phyloP scores from a whole-genome alignment of 805 yeast species.

The Torulaspora gathmanii region DNA sequence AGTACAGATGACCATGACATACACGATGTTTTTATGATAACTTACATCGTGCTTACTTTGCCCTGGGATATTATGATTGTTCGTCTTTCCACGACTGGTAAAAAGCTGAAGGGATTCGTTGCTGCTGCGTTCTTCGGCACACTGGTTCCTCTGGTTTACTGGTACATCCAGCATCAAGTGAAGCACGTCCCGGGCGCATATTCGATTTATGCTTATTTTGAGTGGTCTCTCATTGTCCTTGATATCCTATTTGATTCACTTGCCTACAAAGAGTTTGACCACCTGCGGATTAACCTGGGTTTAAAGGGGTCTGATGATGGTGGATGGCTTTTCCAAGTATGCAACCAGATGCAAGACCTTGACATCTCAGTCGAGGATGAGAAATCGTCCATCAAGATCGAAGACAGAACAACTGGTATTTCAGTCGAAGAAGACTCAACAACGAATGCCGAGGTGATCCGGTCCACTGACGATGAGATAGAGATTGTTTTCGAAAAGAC shows the following conservation, averaged over 20 bases:
- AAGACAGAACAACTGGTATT: slow-evolving; percentile 16
- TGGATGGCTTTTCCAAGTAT: slow-evolving; percentile 18
- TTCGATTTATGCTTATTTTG: slow-evolving; percentile 88
- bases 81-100: slow-evolving; percentile 40
- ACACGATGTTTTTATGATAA: slow-evolving; percentile 93
- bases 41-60: slow-evolving; percentile 78
- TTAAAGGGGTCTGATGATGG: slow-evolving; percentile 20
- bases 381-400: slow-evolving; percentile 9
- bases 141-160: slow-evolving; percentile 76
- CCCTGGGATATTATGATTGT: slow-evolving; percentile 82
- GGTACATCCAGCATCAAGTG: slow-evolving; percentile 90
- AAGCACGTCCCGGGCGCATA: slow-evolving; percentile 89
- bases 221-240: slow-evolving; percentile 81
- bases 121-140: slow-evolving; percentile 63
- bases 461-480: slow-evolving; percentile 19
- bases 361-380: slow-evolving; percentile 12
- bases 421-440: slow-evolving; percentile 4
- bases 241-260: slow-evolving; percentile 85
- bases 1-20: slow-evolving; percentile 95
- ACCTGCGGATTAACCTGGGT: slow-evolving; percentile 44
- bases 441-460: slow-evolving; percentile 5
- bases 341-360: slow-evolving; percentile 1
- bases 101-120: slow-evolving; percentile 47
- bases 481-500: slow-evolving; percentile 24
- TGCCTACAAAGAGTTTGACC: slow-evolving; percentile 64